Conservation (phyloP, 1,284 basidiomycete species). For the Cryptococcus sp. region DNA sequence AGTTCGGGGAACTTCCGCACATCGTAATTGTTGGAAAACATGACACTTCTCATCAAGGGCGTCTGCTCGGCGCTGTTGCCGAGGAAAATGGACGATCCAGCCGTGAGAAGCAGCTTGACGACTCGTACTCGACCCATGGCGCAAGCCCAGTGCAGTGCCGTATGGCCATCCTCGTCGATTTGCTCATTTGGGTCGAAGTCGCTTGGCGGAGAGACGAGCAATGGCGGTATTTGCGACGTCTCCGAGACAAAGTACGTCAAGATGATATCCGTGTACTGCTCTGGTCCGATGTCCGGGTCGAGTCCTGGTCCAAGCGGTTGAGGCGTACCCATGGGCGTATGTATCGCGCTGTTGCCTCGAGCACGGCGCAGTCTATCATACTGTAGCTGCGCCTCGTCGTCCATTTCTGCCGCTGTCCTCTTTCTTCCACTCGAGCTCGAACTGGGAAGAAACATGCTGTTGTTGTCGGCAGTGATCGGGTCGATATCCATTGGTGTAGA, state of each 20-base stretch:
- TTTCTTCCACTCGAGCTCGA: constrained; percentile 24
- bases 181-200: constrained; percentile 95
- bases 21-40: constrained; percentile 99
- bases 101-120: constrained; percentile 88
- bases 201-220: constrained; percentile 80
- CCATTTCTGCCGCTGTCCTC: constrained; percentile 30
- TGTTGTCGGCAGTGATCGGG: neutral
- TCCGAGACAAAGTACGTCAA: constrained; percentile 99
- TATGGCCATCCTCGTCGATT: constrained; percentile 98
- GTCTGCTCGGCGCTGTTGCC: constrained; percentile 97
- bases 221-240: constrained; percentile 81
- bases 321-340: constrained; percentile 34
- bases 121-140: constrained; percentile 98
- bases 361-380: constrained; percentile 33
- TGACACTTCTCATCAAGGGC: constrained; percentile 95
- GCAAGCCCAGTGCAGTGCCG: constrained; percentile 96
- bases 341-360: constrained; percentile 37
- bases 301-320: constrained; percentile 16
- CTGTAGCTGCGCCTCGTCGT: constrained; percentile 35
- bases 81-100: constrained; percentile 94
- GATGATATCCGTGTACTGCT: constrained; percentile 84
- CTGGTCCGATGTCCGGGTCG: constrained; percentile 38
- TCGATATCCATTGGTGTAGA: constrained; percentile 16
- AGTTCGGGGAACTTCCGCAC: constrained; percentile 97
- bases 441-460: constrained; percentile 7